These are phyloP conservation scores for Petasospora fabianii DNA, from an alignment of 1,139 yeast genomes.

Conservation along the genomic window DNA sequence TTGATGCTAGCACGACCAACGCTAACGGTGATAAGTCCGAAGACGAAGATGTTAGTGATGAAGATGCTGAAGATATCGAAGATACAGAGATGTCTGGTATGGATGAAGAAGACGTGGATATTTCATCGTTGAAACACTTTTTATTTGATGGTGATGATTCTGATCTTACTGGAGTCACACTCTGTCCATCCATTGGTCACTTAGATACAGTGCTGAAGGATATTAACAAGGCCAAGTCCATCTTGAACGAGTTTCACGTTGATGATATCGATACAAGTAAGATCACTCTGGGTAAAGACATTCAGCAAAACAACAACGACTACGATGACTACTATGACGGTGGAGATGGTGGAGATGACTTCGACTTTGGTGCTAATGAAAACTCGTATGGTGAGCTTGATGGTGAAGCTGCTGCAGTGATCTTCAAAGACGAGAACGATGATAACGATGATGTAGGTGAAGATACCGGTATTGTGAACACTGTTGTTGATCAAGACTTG, in stretches of 20 bases:
- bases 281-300: not conserved
- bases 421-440: slow-evolving; percentile 21
- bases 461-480: slow-evolving; percentile 27
- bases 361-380: slow-evolving; percentile 26
- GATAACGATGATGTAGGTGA: slow-evolving; percentile 24
- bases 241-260: slow-evolving; percentile 43
- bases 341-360: slow-evolving; percentile 21
- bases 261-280: slow-evolving; percentile 1
- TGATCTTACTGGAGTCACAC: slow-evolving; percentile 38
- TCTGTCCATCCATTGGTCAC: slow-evolving; percentile 64
- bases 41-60: slow-evolving; percentile 16
- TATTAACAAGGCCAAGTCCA: slow-evolving; percentile 50
- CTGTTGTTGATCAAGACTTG: slow-evolving; percentile 59
- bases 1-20: slow-evolving; percentile 33
- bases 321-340: slow-evolving; percentile 15
- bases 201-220: slow-evolving; percentile 57
- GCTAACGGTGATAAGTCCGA: slow-evolving; percentile 14
- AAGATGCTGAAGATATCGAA: slow-evolving; percentile 24
- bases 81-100: slow-evolving; percentile 26
- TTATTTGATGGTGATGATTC: slow-evolving; percentile 30
- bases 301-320: slow-evolving; percentile 11
- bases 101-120: slow-evolving; percentile 24
- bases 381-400: slow-evolving; percentile 29
- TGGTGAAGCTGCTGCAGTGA: slow-evolving; percentile 34
- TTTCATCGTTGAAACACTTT: slow-evolving; percentile 28